Conservation (phyloP, 148 eudicot genomes). For the Vaccinium corymbosum region DNA sequence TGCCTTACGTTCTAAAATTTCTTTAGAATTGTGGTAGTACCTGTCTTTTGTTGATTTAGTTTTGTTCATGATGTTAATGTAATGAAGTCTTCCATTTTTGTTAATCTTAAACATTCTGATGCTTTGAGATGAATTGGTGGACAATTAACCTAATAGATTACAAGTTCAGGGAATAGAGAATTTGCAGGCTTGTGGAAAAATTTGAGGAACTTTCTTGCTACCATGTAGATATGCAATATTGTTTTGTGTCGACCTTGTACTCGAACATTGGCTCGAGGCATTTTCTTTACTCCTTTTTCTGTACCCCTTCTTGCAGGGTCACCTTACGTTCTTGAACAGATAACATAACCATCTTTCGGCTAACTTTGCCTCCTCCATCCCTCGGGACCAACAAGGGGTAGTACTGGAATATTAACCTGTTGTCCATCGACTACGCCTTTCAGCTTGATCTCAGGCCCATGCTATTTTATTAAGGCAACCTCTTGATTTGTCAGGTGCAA, state of each 20-base stretch:
- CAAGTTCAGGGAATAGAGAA: neutral
- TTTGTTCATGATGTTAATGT: neutral
- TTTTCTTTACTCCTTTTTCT: too few species aligned
- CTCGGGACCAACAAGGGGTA: neutral
- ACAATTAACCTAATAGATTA: neutral
- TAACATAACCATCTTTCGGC: too few species aligned
- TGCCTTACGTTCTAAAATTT: neutral
- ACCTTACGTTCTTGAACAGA: too few species aligned
- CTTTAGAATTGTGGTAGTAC: too few species aligned
- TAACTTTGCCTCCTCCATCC: too few species aligned
- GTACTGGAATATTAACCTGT: neutral
- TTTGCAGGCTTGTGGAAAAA: too few species aligned
- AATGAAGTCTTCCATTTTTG: neutral
- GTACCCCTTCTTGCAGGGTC: too few species aligned
- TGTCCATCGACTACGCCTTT: neutral
- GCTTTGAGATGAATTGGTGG: neutral
- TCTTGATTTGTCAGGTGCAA: neutral
- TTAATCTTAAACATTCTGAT: neutral
- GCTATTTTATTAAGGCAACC: neutral
- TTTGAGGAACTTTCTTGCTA: slow-evolving; percentile 5
- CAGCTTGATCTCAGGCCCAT: neutral
- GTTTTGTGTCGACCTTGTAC: too few species aligned
- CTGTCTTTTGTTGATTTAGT: neutral
- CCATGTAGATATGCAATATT: slow-evolving; percentile 45
- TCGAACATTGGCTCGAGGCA: slow-evolving; percentile 29